Conservation (phyloP, 306 rosid species). For the Phaseolus lunatus region DNA sequence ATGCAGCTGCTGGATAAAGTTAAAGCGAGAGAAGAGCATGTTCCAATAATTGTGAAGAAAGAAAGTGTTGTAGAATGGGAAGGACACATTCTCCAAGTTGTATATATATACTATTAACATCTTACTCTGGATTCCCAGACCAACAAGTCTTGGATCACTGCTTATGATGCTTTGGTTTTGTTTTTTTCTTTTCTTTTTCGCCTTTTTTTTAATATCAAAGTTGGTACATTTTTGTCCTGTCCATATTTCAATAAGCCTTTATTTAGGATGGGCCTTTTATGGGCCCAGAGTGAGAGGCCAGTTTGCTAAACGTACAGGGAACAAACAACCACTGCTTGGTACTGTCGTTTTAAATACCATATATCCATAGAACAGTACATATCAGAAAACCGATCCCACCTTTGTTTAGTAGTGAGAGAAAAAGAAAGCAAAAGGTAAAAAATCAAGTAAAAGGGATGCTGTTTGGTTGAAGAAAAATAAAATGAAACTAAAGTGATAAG, state of each 20-base stretch:
- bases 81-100: conserved; percentile 36
- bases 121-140: conserved; percentile 26
- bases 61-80: conserved; percentile 5
- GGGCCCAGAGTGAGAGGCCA: conserved; percentile 31
- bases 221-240: not conserved
- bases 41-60: conserved; percentile 8
- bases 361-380: not conserved
- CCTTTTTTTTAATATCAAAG: not conserved
- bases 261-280: conserved; percentile 37
- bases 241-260: not conserved
- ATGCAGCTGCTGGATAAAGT: not conserved
- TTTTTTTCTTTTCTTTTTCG: not conserved
- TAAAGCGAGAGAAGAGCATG: conserved; percentile 14
- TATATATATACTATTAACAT: conserved; percentile 1
- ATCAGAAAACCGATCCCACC: too few relatives aligned
- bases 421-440: too few relatives aligned
- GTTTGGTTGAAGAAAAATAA: too few relatives aligned
- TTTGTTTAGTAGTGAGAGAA: too few relatives aligned
- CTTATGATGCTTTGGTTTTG: conserved; percentile 7
- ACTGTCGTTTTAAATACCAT: conserved; percentile 11
- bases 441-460: too few relatives aligned
- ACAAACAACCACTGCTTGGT: conserved; percentile 16
- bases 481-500: too few relatives aligned
- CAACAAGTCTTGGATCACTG: conserved; percentile 32
- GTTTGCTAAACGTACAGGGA: conserved; percentile 17